Evolutionary conservation across 768 basidiomycete species (phyloP).

Genomic region (Psilocybe azurescens): DNA sequence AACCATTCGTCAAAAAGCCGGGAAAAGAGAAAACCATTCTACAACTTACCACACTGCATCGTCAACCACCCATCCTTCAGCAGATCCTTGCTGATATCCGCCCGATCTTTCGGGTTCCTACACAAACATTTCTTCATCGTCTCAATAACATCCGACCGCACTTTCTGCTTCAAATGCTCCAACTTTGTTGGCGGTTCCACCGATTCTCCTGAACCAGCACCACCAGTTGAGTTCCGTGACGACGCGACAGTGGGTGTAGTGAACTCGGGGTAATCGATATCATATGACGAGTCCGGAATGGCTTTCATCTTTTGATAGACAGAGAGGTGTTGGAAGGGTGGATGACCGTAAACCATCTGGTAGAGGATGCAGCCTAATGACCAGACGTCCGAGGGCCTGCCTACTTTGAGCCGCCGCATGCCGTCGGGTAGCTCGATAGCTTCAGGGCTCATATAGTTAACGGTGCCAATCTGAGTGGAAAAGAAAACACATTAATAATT

Average conservation of each 20-base stretch:
- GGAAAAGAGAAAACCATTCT: slow-evolving; percentile 25
- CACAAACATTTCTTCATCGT: slow-evolving; percentile 84
- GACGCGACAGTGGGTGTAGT: slow-evolving; percentile 57
- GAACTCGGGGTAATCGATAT: slow-evolving; percentile 84
- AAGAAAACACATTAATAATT: slow-evolving; percentile 9
- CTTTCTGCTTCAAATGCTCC: slow-evolving; percentile 72
- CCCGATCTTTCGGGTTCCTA: slow-evolving; percentile 81
- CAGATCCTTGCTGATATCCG: slow-evolving; percentile 82
- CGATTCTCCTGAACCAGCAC: slow-evolving; percentile 25
- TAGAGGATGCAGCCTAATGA: slow-evolving; percentile 97
- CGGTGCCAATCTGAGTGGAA: slow-evolving; percentile 79
- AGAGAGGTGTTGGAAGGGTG: slow-evolving; percentile 88
- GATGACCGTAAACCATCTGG: slow-evolving; percentile 96
- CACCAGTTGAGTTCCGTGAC: slow-evolving; percentile 32
- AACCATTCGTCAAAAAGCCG: neutral
- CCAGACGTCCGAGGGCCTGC: slow-evolving; percentile 96
- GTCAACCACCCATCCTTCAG: slow-evolving; percentile 82
- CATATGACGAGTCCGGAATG: slow-evolving; percentile 79
- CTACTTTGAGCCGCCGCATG: slow-evolving; percentile 91
- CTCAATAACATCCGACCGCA: slow-evolving; percentile 76
- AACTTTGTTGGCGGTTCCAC: slow-evolving; percentile 57
- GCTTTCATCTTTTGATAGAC: slow-evolving; percentile 92
- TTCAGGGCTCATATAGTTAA: slow-evolving; percentile 99
- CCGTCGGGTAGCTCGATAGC: slow-evolving; percentile 90
- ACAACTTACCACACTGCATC: slow-evolving; percentile 54